Evolutionary conservation across 164 flowering plant genomes (phyloP).

Genomic region (Malania oleifera): DNA sequence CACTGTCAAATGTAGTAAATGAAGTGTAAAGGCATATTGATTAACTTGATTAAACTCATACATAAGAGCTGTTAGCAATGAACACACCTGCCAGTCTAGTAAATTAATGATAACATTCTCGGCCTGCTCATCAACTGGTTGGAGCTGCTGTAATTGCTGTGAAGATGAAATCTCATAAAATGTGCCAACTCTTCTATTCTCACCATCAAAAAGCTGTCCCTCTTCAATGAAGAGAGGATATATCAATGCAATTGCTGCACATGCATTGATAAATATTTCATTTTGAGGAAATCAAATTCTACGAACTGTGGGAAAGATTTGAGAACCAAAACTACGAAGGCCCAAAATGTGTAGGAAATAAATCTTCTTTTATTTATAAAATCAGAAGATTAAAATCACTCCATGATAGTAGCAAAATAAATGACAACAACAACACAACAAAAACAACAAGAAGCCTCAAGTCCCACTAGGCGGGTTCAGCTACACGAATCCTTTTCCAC

Average conservation of each 20-base stretch:
- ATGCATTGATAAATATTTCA: conserved; percentile 9
- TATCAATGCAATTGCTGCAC: conserved; percentile 74
- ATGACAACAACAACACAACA: too few species aligned
- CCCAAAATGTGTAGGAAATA: not conserved
- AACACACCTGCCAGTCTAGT: conserved; percentile 78
- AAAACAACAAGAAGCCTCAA: too few species aligned
- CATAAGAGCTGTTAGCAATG: not conserved
- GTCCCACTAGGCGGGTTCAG: too few species aligned
- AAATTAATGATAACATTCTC: conserved; percentile 55
- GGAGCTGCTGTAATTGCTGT: conserved; percentile 49
- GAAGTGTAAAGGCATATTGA: not conserved
- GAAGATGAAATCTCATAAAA: conserved; percentile 57
- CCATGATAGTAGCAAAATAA: too few species aligned
- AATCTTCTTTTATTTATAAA: too few species aligned
- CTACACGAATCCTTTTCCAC: too few species aligned
- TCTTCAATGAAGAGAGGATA: conserved; percentile 57
- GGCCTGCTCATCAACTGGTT: conserved; percentile 34
- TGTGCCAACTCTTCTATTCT: conserved; percentile 47
- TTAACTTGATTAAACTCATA: not conserved
- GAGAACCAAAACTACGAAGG: not conserved
- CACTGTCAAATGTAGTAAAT: not conserved
- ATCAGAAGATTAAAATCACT: not conserved
- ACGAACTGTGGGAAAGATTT: not conserved
- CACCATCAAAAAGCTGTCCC: conserved; percentile 44
- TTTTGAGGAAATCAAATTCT: not conserved